Percentiles rank a stretch among this genome's conserved stretches.
Evolutionary conservation across 2,329 filamentous ascomycete species (phyloP).

Genomic region (Gremmenia infestans): DNA sequence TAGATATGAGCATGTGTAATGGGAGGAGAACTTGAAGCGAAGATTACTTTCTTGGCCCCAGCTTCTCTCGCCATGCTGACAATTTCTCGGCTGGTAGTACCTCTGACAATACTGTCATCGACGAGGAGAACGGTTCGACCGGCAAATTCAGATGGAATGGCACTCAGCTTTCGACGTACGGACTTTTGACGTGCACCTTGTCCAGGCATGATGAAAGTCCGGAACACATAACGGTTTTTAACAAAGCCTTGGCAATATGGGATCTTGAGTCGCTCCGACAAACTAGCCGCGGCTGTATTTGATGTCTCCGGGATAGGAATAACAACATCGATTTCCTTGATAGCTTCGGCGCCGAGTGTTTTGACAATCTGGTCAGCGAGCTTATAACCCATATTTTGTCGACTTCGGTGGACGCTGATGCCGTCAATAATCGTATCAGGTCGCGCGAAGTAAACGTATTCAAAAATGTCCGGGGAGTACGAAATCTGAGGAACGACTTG

Average conservation of each 20-base stretch:
- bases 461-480: conserved; percentile 83
- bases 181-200: conserved; percentile 78
- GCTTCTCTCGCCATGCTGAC: conserved; percentile 81
- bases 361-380: conserved; percentile 68
- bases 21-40: conserved; percentile 76
- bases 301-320: conserved; percentile 83
- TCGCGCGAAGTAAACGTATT: conserved; percentile 82
- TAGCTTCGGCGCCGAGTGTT: conserved; percentile 60
- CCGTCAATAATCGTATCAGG: conserved; percentile 82
- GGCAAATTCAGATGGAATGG: conserved; percentile 80
- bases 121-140: conserved; percentile 77
- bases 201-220: conserved; percentile 82
- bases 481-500: conserved; percentile 64
- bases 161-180: conserved; percentile 82
- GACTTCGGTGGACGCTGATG: conserved; percentile 77
- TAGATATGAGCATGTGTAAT: conserved; percentile 87
- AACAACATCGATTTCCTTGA: conserved; percentile 76
- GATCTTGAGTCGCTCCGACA: conserved; percentile 71
- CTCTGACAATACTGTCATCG: conserved; percentile 85
- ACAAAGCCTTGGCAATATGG: conserved; percentile 79
- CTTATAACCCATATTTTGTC: conserved; percentile 81
- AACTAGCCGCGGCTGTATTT: conserved; percentile 71
- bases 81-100: conserved; percentile 75
- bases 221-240: conserved; percentile 85
- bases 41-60: conserved; percentile 75